Percentiles rank a stretch among this genome's conserved stretches.
Evolutionary conservation across 1,139 yeast species (phyloP).

Genomic region (Debaryomyces sp.): DNA sequence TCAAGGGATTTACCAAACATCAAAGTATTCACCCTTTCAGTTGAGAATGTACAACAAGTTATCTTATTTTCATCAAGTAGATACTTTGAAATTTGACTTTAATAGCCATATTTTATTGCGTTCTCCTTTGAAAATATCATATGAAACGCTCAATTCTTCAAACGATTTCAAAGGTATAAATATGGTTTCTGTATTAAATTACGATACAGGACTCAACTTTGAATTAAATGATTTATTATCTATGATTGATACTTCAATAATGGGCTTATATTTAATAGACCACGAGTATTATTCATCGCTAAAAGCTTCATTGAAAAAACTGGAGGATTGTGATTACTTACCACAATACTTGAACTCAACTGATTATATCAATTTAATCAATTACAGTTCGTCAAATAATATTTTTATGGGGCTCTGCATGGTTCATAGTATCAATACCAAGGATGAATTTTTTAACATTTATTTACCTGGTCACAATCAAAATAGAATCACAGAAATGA

Average conservation of each 20-base stretch:
- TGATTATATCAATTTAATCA: conserved; percentile 17
- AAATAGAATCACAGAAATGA: conserved; percentile 14
- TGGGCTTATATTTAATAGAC: conserved; percentile 46
- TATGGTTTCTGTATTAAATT: conserved; percentile 40
- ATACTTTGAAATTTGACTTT: conserved; percentile 43
- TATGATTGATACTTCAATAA: conserved; percentile 57
- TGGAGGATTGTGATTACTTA: conserved; percentile 3
- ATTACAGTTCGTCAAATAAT: conserved; percentile 15
- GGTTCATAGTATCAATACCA: conserved; percentile 63
- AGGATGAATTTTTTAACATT: conserved; percentile 47
- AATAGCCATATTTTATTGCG: conserved; percentile 43
- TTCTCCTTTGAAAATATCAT: conserved; percentile 56
- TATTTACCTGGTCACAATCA: conserved; percentile 52
- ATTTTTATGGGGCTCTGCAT: conserved; percentile 48
- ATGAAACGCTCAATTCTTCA: conserved; percentile 20
- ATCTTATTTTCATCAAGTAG: conserved; percentile 53
- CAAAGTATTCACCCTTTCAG: conserved; percentile 53
- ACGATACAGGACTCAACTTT: conserved; percentile 27
- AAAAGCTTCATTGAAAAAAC: not conserved
- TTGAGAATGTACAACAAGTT: conserved; percentile 53
- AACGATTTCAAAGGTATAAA: conserved; percentile 37
- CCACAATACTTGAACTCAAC: conserved; percentile 25
- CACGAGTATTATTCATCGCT: conserved; percentile 18
- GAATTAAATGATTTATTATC: conserved; percentile 39
- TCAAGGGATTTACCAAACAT: conserved; percentile 32